Base-by-base conservation (phyloP, 305 asterid species). In the Salvia sclarea region DNA sequence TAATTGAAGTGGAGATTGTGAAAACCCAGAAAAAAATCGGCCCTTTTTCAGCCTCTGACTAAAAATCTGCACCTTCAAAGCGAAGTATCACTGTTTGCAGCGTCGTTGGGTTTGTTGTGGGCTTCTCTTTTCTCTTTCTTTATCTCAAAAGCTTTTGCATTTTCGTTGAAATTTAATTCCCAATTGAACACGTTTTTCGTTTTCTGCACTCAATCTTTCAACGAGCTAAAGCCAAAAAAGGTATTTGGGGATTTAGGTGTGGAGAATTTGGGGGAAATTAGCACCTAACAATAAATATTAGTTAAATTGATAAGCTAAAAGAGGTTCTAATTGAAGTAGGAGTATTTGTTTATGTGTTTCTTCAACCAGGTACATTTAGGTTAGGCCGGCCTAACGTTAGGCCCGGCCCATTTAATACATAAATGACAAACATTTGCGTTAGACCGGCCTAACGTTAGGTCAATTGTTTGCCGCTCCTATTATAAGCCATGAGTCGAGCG, bases 1-100 rank as follows among this genome's bases (percentile, higher is more conserved):
- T 24, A 11, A 14, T 24, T 63, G 55, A 53, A 45, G 50, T 59
- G 79, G 14, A 48, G 69, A 76, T 50, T 58, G 72, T 52, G 64
- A 64, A 52, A 70, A 35, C 45, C 40, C 64, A 41, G 7, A 10
- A 38, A 65, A 20, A 33, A 3, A 38, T 62, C 48, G n/a, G 58
- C 28, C 25, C 24, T 9, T 24, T 9, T 9, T 66, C 64, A 44
- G 68, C 37, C 73, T 59, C 30, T 31, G 40, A 37, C 66, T 41
- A 37, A 4, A 58, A 3, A 13, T 16, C 73, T 28, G 11, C 44
- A n/a, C 58, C 72, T 59, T 64, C 69, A 33, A 57, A 40, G 58
- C 56, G 11, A 64, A 80, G 72, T 69, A 44, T 40, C 33, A 58
- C 40, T 66, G 72, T n/a, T n/a, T 47, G 55, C 69, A n/a, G 56